phyloP scores from a whole-genome alignment of 2,329 filamentous ascomycete genomes.

The Aspergillus tubingensis region DNA sequence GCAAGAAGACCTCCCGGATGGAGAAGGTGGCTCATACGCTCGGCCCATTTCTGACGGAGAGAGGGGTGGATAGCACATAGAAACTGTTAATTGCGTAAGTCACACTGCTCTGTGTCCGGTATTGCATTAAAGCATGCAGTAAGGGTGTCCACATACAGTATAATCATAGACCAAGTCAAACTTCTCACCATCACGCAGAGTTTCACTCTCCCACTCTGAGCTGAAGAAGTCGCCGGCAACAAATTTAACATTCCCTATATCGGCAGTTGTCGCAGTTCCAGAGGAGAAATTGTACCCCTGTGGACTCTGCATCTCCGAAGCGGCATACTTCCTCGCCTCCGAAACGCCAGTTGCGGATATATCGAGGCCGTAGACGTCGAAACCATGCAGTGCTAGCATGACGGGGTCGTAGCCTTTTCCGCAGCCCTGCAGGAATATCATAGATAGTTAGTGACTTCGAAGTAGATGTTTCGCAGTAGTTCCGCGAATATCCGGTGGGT shows the following conservation, averaged over 20 bases:
- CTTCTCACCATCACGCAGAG: background rate
- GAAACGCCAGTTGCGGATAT: constrained; percentile 29
- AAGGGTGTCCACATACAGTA: constrained; percentile 49
- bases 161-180: constrained; percentile 36
- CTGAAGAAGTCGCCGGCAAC: constrained; percentile 55
- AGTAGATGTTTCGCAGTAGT: background rate
- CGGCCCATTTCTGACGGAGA: constrained; percentile 57
- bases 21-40: constrained; percentile 42
- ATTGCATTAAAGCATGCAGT: no score
- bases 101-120: fast-evolving
- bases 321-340: constrained; percentile 24
- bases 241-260: constrained; percentile 47
- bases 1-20: constrained; percentile 41
- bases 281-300: constrained; percentile 21
- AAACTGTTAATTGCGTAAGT: constrained; percentile 49
- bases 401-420: constrained; percentile 38
- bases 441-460: background rate
- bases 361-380: constrained; percentile 34
- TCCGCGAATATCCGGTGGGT: background rate
- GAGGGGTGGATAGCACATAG: constrained; percentile 62
- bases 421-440: constrained; percentile 27
- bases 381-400: constrained; percentile 36
- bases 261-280: background rate
- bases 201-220: constrained; percentile 4
- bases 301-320: constrained; percentile 19